Conservation (phyloP, 2,329 filamentous ascomycete species). For the Pseudogymnoascus sp. region DNA sequence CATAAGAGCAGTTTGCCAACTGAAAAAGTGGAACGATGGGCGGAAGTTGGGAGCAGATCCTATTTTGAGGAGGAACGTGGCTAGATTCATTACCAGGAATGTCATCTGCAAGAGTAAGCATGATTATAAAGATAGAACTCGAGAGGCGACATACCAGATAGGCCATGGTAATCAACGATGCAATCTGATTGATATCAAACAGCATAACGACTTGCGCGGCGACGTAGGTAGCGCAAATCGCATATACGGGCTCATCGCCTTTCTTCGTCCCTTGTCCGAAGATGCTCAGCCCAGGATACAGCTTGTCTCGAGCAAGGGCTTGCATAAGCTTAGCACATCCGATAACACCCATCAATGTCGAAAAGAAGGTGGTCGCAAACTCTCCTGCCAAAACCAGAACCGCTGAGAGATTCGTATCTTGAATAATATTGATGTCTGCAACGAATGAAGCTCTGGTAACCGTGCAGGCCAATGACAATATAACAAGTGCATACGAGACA, state of each 20-base stretch:
- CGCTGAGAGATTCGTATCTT: slow-evolving; percentile 70
- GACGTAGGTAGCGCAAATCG: slow-evolving; percentile 67
- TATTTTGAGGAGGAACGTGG: slow-evolving; percentile 79
- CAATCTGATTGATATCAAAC: slow-evolving; percentile 79
- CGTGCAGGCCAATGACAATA: slow-evolving; percentile 69
- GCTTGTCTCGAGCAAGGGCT: slow-evolving; percentile 69
- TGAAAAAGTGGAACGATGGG: slow-evolving; percentile 84
- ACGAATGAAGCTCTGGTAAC: slow-evolving; percentile 68
- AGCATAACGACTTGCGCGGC: slow-evolving; percentile 75
- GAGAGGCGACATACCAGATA: slow-evolving; percentile 54
- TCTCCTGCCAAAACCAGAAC: slow-evolving; percentile 71
- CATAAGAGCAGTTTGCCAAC: slow-evolving; percentile 69
- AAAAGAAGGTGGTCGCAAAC: slow-evolving; percentile 76
- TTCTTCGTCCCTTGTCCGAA: slow-evolving; percentile 68
- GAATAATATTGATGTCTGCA: slow-evolving; percentile 68
- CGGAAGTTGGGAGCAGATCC: slow-evolving; percentile 84
- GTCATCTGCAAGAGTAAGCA: slow-evolving; percentile 53
- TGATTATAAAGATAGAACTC: not conserved
- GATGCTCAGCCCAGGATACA: slow-evolving; percentile 66
- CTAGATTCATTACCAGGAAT: slow-evolving; percentile 80
- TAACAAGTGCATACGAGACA: slow-evolving; percentile 65
- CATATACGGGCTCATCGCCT: slow-evolving; percentile 66
- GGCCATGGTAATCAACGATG: slow-evolving; percentile 83
- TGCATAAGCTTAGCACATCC: slow-evolving; percentile 79
- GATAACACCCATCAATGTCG: slow-evolving; percentile 78